Conservation (phyloP, 2,329 filamentous ascomycete genomes). For the Escovopsis sp. region DNA sequence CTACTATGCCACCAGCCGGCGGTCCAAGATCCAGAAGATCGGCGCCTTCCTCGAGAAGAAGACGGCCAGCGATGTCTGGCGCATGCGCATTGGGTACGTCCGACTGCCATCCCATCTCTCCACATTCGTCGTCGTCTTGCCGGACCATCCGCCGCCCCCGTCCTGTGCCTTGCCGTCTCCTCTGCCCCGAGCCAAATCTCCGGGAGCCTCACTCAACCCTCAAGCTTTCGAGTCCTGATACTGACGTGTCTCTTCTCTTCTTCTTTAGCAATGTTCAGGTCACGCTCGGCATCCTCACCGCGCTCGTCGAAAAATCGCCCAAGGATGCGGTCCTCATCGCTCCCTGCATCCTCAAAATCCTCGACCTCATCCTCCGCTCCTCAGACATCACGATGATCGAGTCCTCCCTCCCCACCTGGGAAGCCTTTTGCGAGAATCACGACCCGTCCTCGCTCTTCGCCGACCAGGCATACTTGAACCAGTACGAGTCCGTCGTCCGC, state of each 20-base stretch:
- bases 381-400: constrained; percentile 87
- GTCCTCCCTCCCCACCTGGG: constrained; percentile 73
- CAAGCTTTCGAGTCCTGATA: no score
- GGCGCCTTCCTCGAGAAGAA: constrained; percentile 90
- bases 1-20: constrained; percentile 89
- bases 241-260: no score
- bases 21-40: constrained; percentile 93
- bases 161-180: neutral
- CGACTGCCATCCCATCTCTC: neutral
- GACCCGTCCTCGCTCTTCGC: constrained; percentile 74
- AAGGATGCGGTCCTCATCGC: constrained; percentile 85
- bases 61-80: constrained; percentile 82
- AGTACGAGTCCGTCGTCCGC: constrained; percentile 70
- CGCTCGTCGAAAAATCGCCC: constrained; percentile 83
- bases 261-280: constrained; percentile 70
- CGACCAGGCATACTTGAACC: constrained; percentile 66
- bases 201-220: neutral
- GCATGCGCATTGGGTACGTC: constrained; percentile 65
- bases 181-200: neutral
- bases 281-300: constrained; percentile 80
- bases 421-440: constrained; percentile 77
- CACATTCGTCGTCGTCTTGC: neutral
- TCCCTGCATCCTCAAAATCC: constrained; percentile 67
- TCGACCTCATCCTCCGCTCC: constrained; percentile 69
- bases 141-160: constrained; percentile 3